Evolutionary conservation across 2,329 filamentous ascomycete genomes (phyloP).

Genomic region (Phoma sp.): DNA sequence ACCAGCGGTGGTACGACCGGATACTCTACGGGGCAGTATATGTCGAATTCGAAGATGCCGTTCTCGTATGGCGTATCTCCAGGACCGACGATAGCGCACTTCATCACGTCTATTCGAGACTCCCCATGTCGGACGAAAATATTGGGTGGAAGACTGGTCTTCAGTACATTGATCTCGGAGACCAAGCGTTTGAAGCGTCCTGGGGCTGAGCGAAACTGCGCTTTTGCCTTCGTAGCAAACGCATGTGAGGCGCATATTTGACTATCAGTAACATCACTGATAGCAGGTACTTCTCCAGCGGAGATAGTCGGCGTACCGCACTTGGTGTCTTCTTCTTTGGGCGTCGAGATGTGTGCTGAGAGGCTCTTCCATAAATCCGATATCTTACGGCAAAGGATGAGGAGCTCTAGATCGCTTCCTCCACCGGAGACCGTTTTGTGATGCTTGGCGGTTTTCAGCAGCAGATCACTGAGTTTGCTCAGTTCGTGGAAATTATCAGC

Average conservation of each 20-base stretch:
- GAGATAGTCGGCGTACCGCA: neutral
- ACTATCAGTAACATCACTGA: conserved; percentile 49
- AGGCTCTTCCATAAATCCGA: conserved; percentile 31
- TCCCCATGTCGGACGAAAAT: conserved; percentile 59
- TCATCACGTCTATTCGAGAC: conserved; percentile 59
- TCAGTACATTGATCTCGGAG: conserved; percentile 55
- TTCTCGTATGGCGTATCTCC: conserved; percentile 61
- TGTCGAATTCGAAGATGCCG: conserved; percentile 64
- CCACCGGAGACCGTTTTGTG: conserved; percentile 25
- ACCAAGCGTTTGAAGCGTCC: conserved; percentile 57
- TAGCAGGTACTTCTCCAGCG: conserved; percentile 11
- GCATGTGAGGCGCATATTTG: conserved; percentile 43
- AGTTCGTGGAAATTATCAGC: conserved; percentile 37
- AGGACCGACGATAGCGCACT: conserved; percentile 60
- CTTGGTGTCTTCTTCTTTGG: neutral
- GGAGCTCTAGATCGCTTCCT: conserved; percentile 38
- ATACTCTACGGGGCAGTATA: conserved; percentile 55
- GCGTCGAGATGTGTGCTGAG: neutral
- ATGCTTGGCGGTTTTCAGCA: conserved; percentile 26
- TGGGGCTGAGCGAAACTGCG: conserved; percentile 19
- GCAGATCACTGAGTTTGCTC: conserved; percentile 28
- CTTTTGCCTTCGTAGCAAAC: conserved; percentile 18
- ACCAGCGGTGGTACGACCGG: conserved; percentile 54
- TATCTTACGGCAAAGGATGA: conserved; percentile 47
- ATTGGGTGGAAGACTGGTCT: conserved; percentile 58